phyloP scores from a whole-genome alignment of 805 yeast genomes.

The Schwanniomyces polymorphus region DNA sequence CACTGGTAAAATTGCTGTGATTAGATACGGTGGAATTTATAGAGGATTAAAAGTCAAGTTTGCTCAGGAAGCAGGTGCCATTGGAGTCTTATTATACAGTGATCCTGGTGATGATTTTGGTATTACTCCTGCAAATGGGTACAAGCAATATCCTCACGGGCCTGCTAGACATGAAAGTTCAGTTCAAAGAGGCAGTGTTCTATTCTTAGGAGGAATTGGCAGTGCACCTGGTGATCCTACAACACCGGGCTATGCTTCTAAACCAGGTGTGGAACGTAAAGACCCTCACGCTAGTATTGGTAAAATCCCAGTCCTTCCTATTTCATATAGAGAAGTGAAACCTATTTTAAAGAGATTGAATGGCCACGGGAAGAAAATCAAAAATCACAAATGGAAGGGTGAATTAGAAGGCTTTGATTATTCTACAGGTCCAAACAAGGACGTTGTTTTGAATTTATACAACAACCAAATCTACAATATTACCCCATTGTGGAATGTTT shows the following conservation, averaged over 20 bases:
- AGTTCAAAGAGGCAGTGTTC: slow-evolving; percentile 63
- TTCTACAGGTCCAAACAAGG: slow-evolving; percentile 37
- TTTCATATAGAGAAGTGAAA: slow-evolving; percentile 43
- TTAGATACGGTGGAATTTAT: slow-evolving; percentile 51
- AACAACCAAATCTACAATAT: slow-evolving; percentile 40
- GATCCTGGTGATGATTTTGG: slow-evolving; percentile 63
- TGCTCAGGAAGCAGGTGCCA: slow-evolving; percentile 63
- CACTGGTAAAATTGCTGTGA: slow-evolving; percentile 58
- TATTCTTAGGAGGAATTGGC: slow-evolving; percentile 49
- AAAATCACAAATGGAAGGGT: slow-evolving; percentile 36
- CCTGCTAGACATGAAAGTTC: slow-evolving; percentile 64
- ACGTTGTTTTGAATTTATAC: slow-evolving; percentile 39
- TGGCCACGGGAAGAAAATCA: slow-evolving; percentile 33
- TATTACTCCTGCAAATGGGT: slow-evolving; percentile 57
- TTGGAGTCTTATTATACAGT: slow-evolving; percentile 56
- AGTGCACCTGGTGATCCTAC: slow-evolving; percentile 75
- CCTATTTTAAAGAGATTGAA: slow-evolving; percentile 42
- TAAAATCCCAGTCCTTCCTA: slow-evolving; percentile 43
- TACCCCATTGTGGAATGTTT: slow-evolving; percentile 42
- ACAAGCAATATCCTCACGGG: slow-evolving; percentile 58
- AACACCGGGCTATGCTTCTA: slow-evolving; percentile 70
- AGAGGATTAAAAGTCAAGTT: slow-evolving; percentile 59
- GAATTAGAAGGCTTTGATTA: slow-evolving; percentile 41
- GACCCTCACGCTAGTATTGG: slow-evolving; percentile 37
- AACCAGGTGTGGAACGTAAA: slow-evolving; percentile 34